Base-by-base conservation (phyloP, 1,284 basidiomycete species). In the Sanghuangporus sanghuang region DNA sequence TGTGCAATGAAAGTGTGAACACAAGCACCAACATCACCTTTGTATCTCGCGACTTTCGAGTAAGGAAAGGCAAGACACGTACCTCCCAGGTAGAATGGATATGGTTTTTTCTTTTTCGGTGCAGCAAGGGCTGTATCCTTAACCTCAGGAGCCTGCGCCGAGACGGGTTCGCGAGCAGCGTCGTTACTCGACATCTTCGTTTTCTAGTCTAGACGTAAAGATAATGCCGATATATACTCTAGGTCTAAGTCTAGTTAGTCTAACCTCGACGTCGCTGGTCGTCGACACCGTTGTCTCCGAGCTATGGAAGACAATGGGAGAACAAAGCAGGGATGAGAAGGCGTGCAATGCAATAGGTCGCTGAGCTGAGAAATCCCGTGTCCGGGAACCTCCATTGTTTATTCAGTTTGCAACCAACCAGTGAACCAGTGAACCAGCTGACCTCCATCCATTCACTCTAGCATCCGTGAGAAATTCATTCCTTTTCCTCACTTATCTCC, bases 11-110 rank as follows among this genome's bases (percentile, higher is more conserved):
- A 39, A 27, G 2, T 42, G 42, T 35, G 59, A 58, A 36, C 8
- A 42, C 49, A 44, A n/a, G 44, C n/a, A 42, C 64, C 57, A 44
- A 67, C 63, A 27, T 4, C 32, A 42, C 61, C 53, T 59, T 60
- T 64, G 48, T 40, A 57, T 46, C 39, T 55, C 27, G 35, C 7
- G 14, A 40, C 36, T 9, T 6, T 11, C 2, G 16, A 12, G 32
- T 54, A 35, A 54, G 32, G n/a, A 38, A 35, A 23, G 39, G 21
- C 52, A 9, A 54, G 49, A 9, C 55, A 76, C 81, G 68, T 61
- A 87, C 90, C 89, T 75, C 90, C 90, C 11, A 93, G 78, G 86
- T 87, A 93, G 76, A 92, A 90, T 18, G 90, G 90, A 76, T 93
- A 89, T 14, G 88, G 89, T 78, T 88, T 89, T 73, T 77, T 78